Percentiles rank a stretch among this genome's conserved stretches.
Conservation (phyloP, 306 rosid genomes). For the Rosa rugosa region DNA sequence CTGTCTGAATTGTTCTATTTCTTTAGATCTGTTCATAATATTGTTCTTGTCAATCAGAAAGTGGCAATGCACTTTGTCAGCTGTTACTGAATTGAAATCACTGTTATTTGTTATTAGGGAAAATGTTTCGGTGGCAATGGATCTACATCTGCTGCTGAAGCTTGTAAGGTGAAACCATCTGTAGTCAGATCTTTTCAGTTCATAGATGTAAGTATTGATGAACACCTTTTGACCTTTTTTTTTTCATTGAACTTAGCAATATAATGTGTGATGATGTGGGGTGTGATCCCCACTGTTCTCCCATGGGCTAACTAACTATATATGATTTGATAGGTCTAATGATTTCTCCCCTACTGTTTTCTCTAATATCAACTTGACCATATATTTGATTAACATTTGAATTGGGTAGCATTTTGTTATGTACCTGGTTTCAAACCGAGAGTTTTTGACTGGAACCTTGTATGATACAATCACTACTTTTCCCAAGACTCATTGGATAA, state of each 20-base stretch:
- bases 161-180: slow-evolving; percentile 50
- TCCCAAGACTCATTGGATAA: not conserved
- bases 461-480: not conserved
- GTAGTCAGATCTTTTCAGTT: slow-evolving; percentile 45
- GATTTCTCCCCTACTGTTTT: slow-evolving; percentile 7
- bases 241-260: slow-evolving; percentile 3
- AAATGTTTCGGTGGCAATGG: slow-evolving; percentile 48
- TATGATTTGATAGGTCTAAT: not conserved
- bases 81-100: not conserved
- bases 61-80: not conserved
- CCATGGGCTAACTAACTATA: not conserved
- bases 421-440: not conserved
- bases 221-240: slow-evolving; percentile 6
- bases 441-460: slow-evolving; percentile 5
- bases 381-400: not conserved
- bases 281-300: slow-evolving; percentile 5
- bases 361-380: not conserved
- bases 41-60: slow-evolving; percentile 7
- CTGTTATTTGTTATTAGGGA: slow-evolving; percentile 41
- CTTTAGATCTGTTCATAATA: not conserved
- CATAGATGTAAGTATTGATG: slow-evolving; percentile 56
- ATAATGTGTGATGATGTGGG: not conserved
- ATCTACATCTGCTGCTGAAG: slow-evolving; percentile 57
- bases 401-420: not conserved
- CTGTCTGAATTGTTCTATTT: slow-evolving; percentile 2